Evolutionary conservation across 2,329 filamentous ascomycete genomes (phyloP), one percentile per base, ranked within the genome.

Genomic region (Hypoxylon sp.): DNA sequence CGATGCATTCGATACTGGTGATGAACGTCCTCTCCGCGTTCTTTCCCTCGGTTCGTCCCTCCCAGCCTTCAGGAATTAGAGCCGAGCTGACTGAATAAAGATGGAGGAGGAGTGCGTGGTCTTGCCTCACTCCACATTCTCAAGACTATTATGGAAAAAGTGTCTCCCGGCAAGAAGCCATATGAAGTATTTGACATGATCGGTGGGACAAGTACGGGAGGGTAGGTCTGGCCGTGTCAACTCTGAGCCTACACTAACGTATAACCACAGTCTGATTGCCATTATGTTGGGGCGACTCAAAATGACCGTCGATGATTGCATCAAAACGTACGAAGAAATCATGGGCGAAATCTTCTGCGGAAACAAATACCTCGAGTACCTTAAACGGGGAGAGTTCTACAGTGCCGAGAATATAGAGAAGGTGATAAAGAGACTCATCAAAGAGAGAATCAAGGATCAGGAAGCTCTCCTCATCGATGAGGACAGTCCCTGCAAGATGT

Each of bases 121-220:
- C 13, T 48, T 15, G 10, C 46, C 3, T 15, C 21, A 6, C 24
- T 48, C 11, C 24, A 48, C 6, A 48, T 48, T 3, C 46, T 48
- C 21, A 27, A 48, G 1, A 21, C 11, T 3, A 6, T 48, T 2
- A 29, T 48, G 46, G 15, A 48, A n/a, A 24, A n/a, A 11, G 11
- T 29, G 10, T 15, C 10, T n/a, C 21, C 21, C 3, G 4, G 13
- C 15, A n/a, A 13, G 3, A 27, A n/a, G 3, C 46, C 46, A 13
- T 48, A 21, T n/a, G 46, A 48, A 27, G 21, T 48, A n/a, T 48
- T 48, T n/a, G 46, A 48, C 24, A 13, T 48, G 11, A 48, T 48
- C 4, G 46, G 46, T 21, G 46, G 46, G 11, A 48, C 46, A 6
- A 48, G 46, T 21, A 48, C 46, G 2, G 46, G 46, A 15, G 46